Conservation (phyloP, 305 asterid species). For the Rubia balearica region DNA sequence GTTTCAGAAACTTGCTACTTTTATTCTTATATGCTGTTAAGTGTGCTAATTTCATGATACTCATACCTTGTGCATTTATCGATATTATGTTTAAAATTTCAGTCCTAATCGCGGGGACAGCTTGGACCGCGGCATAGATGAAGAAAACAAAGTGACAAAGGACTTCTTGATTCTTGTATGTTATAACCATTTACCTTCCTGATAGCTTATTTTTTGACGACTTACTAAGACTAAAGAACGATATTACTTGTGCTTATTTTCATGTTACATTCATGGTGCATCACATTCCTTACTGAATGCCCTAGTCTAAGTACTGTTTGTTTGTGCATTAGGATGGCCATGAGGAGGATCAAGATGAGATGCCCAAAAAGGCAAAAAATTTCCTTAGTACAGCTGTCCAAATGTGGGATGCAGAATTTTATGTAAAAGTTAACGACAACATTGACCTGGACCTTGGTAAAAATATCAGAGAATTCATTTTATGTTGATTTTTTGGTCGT, state of each 20-base stretch:
- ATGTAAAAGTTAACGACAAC: slow-evolving; percentile 72
- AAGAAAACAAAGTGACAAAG: slow-evolving; percentile 52
- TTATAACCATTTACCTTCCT: slow-evolving; percentile 8
- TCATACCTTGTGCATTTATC: not conserved
- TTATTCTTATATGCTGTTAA: slow-evolving; percentile 16
- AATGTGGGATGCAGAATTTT: slow-evolving; percentile 93
- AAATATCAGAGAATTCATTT: slow-evolving; percentile 12
- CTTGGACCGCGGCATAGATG: slow-evolving; percentile 89
- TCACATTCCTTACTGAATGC: no score
- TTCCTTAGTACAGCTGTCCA: slow-evolving; percentile 86
- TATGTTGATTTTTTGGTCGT: not conserved
- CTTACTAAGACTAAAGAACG: not conserved
- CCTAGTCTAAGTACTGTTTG: slow-evolving; percentile 7
- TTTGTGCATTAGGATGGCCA: slow-evolving; percentile 54
- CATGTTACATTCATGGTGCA: not conserved
- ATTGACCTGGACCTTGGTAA: slow-evolving; percentile 80
- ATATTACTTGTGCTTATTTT: not conserved
- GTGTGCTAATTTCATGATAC: slow-evolving; percentile 5
- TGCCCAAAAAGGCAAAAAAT: slow-evolving; percentile 71
- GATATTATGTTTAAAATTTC: slow-evolving; percentile 28
- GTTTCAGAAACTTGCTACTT: slow-evolving; percentile 20
- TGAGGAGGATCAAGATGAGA: slow-evolving; percentile 88
- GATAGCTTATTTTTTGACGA: not conserved
- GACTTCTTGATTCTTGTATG: slow-evolving; percentile 92
- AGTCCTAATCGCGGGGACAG: slow-evolving; percentile 97